A percentile compares a stretch with the other conserved stretches of the same genome.
phyloP scores from a whole-genome alignment of 2,329 filamentous ascomycete genomes.

The Fusarium nisikadoi region DNA sequence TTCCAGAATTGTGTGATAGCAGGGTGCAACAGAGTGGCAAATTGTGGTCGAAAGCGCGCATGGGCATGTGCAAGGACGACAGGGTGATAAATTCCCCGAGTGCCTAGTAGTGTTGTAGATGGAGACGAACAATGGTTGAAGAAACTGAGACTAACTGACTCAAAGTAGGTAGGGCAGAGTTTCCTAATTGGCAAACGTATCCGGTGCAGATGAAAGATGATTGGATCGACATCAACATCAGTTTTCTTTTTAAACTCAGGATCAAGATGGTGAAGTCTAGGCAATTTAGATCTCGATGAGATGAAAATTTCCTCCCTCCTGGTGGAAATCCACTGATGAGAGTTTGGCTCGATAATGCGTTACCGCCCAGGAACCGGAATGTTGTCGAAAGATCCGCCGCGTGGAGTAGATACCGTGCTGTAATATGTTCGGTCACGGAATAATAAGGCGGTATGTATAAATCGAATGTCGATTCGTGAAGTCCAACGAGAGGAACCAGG shows the following conservation, averaged over 20 bases:
- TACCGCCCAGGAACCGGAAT: conserved; percentile 41
- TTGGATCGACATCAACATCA: conserved; percentile 6
- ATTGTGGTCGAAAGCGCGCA: conserved; percentile 37
- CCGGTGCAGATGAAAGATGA: conserved; percentile 5
- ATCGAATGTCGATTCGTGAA: conserved; percentile 32
- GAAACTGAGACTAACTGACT: conserved; percentile 13
- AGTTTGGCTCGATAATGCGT: conserved; percentile 37
- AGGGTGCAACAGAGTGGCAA: conserved; percentile 44
- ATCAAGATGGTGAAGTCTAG: conserved; percentile 22
- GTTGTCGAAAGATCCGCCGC: conserved; percentile 38
- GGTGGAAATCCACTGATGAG: conserved; percentile 33
- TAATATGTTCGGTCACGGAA: conserved; percentile 34
- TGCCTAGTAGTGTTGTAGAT: conserved; percentile 20
- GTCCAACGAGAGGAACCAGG: neutral
- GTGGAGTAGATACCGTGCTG: conserved; percentile 43
- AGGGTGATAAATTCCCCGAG: conserved; percentile 43
- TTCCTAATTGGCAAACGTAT: conserved; percentile 4
- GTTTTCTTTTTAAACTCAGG: conserved; percentile 31
- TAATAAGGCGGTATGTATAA: conserved; percentile 32
- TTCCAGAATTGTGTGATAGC: conserved; percentile 44
- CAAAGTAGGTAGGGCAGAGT: conserved; percentile 9
- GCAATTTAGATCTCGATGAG: conserved; percentile 37
- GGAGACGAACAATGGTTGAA: conserved; percentile 28
- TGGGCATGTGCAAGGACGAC: conserved; percentile 45
- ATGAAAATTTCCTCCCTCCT: conserved; percentile 31